Conservation (phyloP, 345 rosid genomes). For the Adansonia digitata region DNA sequence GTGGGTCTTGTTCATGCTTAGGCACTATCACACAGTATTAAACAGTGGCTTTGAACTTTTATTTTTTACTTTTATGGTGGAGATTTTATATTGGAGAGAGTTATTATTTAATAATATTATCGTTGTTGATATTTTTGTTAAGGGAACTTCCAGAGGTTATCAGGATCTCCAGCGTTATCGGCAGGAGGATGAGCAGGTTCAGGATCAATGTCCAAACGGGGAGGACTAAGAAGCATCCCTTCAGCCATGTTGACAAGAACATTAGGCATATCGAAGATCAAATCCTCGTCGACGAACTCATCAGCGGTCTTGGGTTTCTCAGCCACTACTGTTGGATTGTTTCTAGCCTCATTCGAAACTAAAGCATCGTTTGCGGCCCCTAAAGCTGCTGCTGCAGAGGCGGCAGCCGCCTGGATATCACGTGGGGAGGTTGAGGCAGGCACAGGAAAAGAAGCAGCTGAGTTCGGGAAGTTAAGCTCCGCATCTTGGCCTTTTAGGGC, state of each 20-base stretch:
- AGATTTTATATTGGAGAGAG: too few relatives aligned
- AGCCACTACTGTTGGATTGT: conserved; percentile 5
- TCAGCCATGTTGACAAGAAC: conserved; percentile 83
- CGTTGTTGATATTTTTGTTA: conserved; percentile 13
- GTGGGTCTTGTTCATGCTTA: neutral
- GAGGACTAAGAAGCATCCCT: conserved; percentile 98
- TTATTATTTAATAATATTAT: neutral
- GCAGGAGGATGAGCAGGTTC: conserved; percentile 13
- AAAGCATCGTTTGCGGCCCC: conserved; percentile 87
- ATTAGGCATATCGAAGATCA: conserved; percentile 93
- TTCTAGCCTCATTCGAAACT: neutral
- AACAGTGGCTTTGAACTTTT: too few relatives aligned
- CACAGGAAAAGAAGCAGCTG: conserved; percentile 64
- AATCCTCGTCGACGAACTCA: conserved; percentile 73
- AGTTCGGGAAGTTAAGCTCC: conserved; percentile 81
- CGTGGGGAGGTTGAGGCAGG: conserved; percentile 70
- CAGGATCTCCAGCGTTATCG: conserved; percentile 26
- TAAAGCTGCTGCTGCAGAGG: conserved; percentile 79
- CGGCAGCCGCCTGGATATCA: conserved; percentile 85
- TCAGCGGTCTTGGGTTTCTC: neutral
- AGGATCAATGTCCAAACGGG: conserved; percentile 40
- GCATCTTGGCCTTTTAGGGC: conserved; percentile 78
- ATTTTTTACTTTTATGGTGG: neutral
- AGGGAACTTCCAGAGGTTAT: conserved; percentile 67
- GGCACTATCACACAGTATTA: conserved; percentile 7